Base-by-base conservation (phyloP, 2,329 filamentous ascomycete species). In the Trichoderma sp. region DNA sequence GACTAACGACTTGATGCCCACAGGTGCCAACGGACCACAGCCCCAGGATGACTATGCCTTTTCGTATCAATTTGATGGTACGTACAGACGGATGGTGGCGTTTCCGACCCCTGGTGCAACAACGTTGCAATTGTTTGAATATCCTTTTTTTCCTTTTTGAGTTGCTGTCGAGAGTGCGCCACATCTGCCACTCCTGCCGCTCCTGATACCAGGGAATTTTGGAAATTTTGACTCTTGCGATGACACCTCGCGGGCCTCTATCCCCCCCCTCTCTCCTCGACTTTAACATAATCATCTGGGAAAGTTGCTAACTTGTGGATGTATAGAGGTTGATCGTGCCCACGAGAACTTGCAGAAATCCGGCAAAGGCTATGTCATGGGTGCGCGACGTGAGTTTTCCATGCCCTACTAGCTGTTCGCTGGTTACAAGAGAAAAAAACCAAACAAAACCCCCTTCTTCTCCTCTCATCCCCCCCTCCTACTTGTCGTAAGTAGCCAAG, bases 281-380 rank as follows among this genome's bases (percentile, higher is more conserved):
- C 20, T 53, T 53, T 0, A 12, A 1, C 20, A 23, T 23, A 0
- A 13, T 23, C 1, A 13, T 53, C 12, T 59, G 11, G 57, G 17
- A 72, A 8, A 26, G 30, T 36, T 55, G 59, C 71, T 72, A 58
- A 72, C 50, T 17, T 34, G 28, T 62, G 1, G 11, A 26, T 43
- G 74, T 75, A 65, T 79, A 97, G 96, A 99, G 89, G 94, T 99
- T 78, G 96, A 98, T 76, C 92, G 95, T 80, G 95, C 95, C 76
- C 91, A 95, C 79, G 96, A 98, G 79, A 98, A 98, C 82, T 88
- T 99, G 73, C 88, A 95, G 79, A 98, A 98, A 88, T 97, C 95
- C 81, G 95, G 95, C 79, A 98, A 98, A 86, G 91, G 95, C 84
- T 96, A 95, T 83, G 90, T 87, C 79, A 84, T 85, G 79, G 86